These are phyloP conservation scores for Bauhinia variegata DNA, from an alignment of 306 rosid genomes.

Conservation along the genomic window DNA sequence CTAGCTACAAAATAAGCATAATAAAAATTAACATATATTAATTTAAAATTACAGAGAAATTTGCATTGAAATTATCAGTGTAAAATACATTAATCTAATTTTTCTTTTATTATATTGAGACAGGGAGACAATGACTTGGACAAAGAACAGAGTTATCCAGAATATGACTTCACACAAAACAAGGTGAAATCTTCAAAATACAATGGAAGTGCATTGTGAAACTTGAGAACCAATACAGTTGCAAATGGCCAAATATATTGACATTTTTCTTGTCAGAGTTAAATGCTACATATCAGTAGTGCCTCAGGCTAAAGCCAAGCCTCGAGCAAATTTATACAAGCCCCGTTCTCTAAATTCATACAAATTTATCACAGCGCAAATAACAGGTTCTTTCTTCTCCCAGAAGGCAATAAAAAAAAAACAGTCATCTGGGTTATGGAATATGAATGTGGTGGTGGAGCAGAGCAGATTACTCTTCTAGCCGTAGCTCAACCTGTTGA, in stretches of 20 bases:
- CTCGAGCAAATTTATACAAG: constrained; percentile 43
- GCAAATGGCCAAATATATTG: constrained; percentile 15
- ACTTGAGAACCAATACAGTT: too few species aligned
- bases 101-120: too few species aligned
- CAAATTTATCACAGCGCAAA: constrained; percentile 24
- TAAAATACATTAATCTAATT: too few species aligned
- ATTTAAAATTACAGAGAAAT: too few species aligned
- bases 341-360: constrained; percentile 28
- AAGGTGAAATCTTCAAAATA: too few species aligned
- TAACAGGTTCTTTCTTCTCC: not conserved
- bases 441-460: constrained; percentile 22
- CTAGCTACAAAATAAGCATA: too few species aligned
- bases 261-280: constrained; percentile 16
- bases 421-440: constrained; percentile 16
- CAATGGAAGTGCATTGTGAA: too few species aligned
- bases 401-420: constrained; percentile 13
- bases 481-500: constrained; percentile 66
- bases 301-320: constrained; percentile 32
- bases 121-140: too few species aligned
- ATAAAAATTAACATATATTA: too few species aligned
- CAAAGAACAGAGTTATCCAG: too few species aligned
- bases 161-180: too few species aligned
- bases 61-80: too few species aligned
- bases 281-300: constrained; percentile 23
- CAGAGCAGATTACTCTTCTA: constrained; percentile 32